These are phyloP conservation scores for Metschnikowia bowlesiae DNA, from an alignment of 805 yeast genomes.

Conservation along the genomic window DNA sequence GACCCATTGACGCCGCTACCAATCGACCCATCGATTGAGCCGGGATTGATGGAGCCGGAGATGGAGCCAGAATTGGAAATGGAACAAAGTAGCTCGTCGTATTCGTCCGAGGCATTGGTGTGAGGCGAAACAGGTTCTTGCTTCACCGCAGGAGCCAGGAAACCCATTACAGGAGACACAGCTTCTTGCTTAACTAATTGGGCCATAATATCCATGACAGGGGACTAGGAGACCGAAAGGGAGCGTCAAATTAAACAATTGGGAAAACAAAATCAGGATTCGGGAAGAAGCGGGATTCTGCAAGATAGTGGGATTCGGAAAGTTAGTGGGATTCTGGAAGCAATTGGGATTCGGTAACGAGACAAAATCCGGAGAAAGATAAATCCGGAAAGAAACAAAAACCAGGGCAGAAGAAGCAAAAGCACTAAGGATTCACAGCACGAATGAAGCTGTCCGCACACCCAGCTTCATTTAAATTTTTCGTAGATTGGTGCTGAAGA, in stretches of 20 bases:
- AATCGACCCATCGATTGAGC: background rate
- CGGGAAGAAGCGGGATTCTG: too few relatives aligned
- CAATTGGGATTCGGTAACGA: too few relatives aligned
- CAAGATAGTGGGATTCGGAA: too few relatives aligned
- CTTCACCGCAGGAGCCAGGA: background rate
- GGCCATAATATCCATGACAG: background rate
- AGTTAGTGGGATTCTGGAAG: too few relatives aligned
- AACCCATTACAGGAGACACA: background rate
- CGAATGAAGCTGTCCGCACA: background rate
- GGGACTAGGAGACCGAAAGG: background rate
- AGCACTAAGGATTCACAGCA: background rate
- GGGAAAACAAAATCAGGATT: too few relatives aligned
- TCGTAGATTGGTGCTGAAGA: slow-evolving; percentile 12
- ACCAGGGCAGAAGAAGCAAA: background rate
- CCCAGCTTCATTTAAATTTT: slow-evolving; percentile 6
- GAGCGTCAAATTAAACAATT: too few relatives aligned
- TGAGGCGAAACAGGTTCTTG: slow-evolving; percentile 1
- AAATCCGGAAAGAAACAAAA: background rate
- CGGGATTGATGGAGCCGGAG: background rate
- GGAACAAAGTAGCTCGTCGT: background rate
- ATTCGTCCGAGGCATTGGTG: background rate
- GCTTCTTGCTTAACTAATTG: background rate
- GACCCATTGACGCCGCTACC: background rate
- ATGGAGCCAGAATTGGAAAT: background rate
- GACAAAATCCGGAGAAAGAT: background rate